Evolutionary conservation across 225 moss, liverwort and hornwort species (phyloP).

Genomic region (Marchantia polymorpha): DNA sequence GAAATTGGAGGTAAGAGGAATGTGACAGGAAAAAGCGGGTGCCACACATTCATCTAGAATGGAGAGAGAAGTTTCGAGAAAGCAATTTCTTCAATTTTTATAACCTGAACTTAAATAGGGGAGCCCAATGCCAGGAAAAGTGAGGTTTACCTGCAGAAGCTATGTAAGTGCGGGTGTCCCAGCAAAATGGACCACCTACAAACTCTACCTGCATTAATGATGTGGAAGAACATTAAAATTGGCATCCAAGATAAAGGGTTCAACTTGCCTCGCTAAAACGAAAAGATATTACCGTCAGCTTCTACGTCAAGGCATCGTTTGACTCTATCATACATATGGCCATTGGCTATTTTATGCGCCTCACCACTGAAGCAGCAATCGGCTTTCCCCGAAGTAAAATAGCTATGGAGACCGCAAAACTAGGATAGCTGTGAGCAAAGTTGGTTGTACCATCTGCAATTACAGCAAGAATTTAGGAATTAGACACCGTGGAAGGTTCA

Average conservation of each 20-base stretch:
- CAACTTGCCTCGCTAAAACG: too few species aligned
- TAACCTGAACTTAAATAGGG: too few species aligned
- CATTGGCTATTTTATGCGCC: constrained; percentile 4
- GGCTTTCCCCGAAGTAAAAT: constrained; percentile 87
- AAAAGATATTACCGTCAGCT: too few species aligned
- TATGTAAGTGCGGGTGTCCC: constrained; percentile 80
- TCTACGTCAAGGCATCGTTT: too few species aligned
- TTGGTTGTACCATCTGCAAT: constrained; percentile 94
- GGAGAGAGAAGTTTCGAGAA: not conserved
- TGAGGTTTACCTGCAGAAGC: constrained; percentile 78
- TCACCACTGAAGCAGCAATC: constrained; percentile 78
- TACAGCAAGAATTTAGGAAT: constrained; percentile 1
- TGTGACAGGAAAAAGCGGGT: not conserved
- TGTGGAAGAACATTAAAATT: not conserved
- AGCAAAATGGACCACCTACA: constrained; percentile 86
- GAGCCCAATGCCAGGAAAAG: not conserved
- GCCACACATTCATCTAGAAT: not conserved
- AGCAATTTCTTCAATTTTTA: not conserved
- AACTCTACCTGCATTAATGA: constrained; percentile 74
- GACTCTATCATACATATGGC: too few species aligned
- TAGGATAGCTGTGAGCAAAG: constrained; percentile 93
- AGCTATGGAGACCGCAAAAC: constrained; percentile 88
- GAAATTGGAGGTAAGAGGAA: not conserved
- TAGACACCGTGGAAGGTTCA: not conserved
- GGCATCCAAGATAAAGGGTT: too few species aligned